Evolutionary conservation across 192 early-diverging fungal genomes (phyloP).

Genomic region (Mortierella antarctica): DNA sequence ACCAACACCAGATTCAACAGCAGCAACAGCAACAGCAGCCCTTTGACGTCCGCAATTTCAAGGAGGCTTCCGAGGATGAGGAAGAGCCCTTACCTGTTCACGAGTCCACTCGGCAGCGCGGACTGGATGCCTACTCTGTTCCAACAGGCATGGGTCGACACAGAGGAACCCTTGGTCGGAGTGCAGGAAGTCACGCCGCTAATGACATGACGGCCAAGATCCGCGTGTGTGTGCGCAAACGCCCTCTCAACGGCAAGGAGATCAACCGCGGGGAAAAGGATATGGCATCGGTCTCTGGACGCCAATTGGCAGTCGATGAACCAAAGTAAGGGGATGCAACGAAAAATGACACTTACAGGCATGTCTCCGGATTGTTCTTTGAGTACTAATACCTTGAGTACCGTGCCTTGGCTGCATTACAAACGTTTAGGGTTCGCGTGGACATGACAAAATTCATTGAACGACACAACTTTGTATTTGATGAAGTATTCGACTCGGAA

Average conservation of each 20-base stretch:
- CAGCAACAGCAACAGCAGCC: conserved; percentile 28
- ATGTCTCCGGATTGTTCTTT: neutral
- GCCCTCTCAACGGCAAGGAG: conserved; percentile 94
- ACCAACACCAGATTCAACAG: conserved; percentile 25
- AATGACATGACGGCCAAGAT: conserved; percentile 84
- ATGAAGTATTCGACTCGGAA: conserved; percentile 93
- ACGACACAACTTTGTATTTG: conserved; percentile 93
- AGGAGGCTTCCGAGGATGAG: conserved; percentile 57
- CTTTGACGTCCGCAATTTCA: conserved; percentile 38
- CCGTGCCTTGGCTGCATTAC: neutral
- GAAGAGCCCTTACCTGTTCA: conserved; percentile 43
- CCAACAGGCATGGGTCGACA: conserved; percentile 56
- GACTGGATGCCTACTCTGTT: conserved; percentile 83
- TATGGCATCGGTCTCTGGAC: conserved; percentile 72
- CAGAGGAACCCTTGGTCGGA: conserved; percentile 40
- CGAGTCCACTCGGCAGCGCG: conserved; percentile 27
- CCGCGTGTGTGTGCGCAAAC: conserved; percentile 96
- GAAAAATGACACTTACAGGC: neutral
- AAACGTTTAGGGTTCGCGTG: conserved; percentile 78
- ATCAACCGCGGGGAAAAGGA: conserved; percentile 84
- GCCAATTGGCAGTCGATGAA: conserved; percentile 89
- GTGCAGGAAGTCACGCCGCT: conserved; percentile 6
- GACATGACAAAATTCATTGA: conserved; percentile 97
- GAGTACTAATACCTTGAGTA: neutral
- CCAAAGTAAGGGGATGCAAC: conserved; percentile 76